These are phyloP conservation scores for Pilatotrama ljubarskyi DNA, from an alignment of 768 basidiomycete species.

Conservation along the genomic window DNA sequence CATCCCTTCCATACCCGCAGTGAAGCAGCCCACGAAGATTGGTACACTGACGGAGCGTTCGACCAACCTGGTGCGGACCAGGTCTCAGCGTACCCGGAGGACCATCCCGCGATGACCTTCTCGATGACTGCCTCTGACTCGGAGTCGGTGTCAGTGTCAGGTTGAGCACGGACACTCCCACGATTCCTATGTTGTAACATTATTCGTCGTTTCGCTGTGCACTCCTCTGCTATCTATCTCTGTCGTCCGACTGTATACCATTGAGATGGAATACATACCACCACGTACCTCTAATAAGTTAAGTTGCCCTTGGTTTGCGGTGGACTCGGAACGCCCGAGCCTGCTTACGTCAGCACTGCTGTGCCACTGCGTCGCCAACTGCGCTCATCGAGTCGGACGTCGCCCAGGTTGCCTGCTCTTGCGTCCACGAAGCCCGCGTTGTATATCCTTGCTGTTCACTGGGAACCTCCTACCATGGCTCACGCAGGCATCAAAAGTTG, in stretches of 20 bases:
- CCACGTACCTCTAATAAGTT: neutral
- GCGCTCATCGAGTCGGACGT: conserved; percentile 1
- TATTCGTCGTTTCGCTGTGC: conserved; percentile 6
- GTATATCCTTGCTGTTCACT: neutral
- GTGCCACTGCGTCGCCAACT: conserved; percentile 4
- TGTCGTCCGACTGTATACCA: conserved; percentile 6
- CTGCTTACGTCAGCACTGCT: conserved; percentile 8
- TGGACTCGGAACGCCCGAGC: neutral
- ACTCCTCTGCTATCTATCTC: conserved; percentile 1
- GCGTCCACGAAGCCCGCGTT: neutral
- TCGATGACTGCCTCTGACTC: neutral
- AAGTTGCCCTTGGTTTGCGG: no score
- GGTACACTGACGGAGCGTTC: conserved; percentile 37
- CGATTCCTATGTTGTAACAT: conserved; percentile 2
- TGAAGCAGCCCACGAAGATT: conserved; percentile 24
- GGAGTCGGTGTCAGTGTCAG: neutral
- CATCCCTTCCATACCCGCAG: conserved; percentile 15
- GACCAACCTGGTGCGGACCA: conserved; percentile 33
- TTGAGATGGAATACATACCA: conserved; percentile 1
- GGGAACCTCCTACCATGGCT: conserved; percentile 21
- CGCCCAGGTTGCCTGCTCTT: neutral
- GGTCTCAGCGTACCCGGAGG: conserved; percentile 19
- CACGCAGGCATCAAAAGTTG: conserved; percentile 34
- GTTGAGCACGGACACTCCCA: neutral
- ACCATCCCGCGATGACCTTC: neutral